phyloP scores from a whole-genome alignment of 768 basidiomycete species.

The Rhodosporidiobolus odoratus region DNA sequence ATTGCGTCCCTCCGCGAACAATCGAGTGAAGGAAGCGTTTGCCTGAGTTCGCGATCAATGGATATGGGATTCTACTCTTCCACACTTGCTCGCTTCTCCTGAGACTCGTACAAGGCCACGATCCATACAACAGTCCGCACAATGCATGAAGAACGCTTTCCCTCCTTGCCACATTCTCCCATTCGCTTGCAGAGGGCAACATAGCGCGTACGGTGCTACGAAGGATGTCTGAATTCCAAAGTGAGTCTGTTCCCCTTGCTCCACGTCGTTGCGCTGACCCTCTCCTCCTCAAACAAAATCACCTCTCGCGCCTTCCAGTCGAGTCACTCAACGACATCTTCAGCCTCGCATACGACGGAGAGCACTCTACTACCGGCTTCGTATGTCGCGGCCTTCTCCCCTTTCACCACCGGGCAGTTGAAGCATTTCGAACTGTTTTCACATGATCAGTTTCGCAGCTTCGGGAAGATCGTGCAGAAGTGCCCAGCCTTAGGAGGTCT shows the following conservation, averaged over 20 bases:
- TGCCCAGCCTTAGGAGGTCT: no score
- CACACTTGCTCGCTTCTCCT: no score
- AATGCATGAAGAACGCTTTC: no score
- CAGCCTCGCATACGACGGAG: neutral
- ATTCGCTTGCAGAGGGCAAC: neutral
- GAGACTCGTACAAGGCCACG: no score
- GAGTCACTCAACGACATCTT: constrained; percentile 1
- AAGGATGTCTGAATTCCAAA: neutral
- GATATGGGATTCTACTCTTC: no score
- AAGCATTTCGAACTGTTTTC: neutral
- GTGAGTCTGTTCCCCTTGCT: neutral
- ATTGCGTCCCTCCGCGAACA: no score
- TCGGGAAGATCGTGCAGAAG: no score
- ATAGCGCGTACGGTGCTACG: neutral
- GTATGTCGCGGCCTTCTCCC: neutral
- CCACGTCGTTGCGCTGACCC: neutral
- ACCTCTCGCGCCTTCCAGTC: neutral
- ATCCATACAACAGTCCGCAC: no score
- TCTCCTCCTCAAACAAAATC: neutral
- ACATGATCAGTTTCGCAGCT: no score
- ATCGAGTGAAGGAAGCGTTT: no score
- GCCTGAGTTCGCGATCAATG: no score
- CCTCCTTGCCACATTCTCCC: no score
- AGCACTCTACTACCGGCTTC: neutral
- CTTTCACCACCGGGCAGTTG: neutral